These are phyloP conservation scores for Barnettozyma hawaiiensis DNA, from an alignment of 1,139 yeast genomes.

Conservation along the genomic window DNA sequence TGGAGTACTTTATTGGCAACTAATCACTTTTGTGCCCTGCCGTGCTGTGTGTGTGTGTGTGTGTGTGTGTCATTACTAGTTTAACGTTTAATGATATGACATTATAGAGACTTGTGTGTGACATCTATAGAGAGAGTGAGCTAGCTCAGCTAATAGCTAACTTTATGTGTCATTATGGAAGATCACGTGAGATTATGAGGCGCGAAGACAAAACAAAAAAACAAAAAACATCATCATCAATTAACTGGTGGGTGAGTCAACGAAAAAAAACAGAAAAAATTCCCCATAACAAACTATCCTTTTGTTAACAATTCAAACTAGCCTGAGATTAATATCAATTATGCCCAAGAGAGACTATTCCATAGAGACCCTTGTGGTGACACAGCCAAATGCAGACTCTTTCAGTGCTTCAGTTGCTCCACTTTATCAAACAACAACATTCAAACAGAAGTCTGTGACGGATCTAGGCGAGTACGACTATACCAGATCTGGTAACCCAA, in stretches of 20 bases:
- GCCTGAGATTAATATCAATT: background rate
- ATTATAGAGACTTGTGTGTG: background rate
- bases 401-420: constrained; percentile 84
- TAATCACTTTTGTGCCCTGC: background rate
- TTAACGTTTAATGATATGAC: constrained; percentile 1
- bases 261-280: background rate
- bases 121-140: background rate
- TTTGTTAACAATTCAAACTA: background rate
- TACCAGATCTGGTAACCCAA: constrained; percentile 93
- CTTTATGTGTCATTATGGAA: background rate
- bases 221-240: too few relatives aligned
- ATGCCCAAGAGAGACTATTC: constrained; percentile 15
- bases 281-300: background rate
- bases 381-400: constrained; percentile 61
- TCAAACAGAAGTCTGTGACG: constrained; percentile 70
- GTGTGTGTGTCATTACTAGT: background rate
- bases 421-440: constrained; percentile 87
- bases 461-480: constrained; percentile 87
- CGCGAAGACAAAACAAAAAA: too few relatives aligned
- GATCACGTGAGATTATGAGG: constrained; percentile 4
- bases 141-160: too few relatives aligned
- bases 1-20: constrained; percentile 43
- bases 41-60: too few relatives aligned
- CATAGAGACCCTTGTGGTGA: constrained; percentile 68
- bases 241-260: too few relatives aligned